Base-by-base conservation (phyloP, 257 asterid species). In the Petunia axillaris region DNA sequence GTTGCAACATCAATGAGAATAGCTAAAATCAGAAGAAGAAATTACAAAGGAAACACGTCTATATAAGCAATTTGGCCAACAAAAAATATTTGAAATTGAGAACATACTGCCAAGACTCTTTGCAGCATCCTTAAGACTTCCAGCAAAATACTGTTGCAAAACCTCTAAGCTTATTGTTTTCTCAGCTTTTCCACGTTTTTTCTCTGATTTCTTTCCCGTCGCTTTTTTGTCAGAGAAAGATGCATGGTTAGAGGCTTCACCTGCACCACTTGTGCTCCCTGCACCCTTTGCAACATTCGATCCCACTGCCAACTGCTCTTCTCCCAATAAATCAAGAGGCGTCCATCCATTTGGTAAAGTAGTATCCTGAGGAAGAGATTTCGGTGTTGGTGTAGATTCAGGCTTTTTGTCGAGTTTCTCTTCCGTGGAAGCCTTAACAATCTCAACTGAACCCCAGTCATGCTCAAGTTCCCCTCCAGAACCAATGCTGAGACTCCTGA, bases 111-210 rank as follows among this genome's bases (percentile, higher is more conserved):
- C 97, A 82, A 94, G 97, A 81, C 94, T 94, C 88, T 90, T 93
- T 0, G 98, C 98, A 64, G 97, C 97, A 87, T 91, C 97, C 89
- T 91, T 91, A 3, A 94, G 95, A 78, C 97, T 93, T 81, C 98
- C 97, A 16, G 96, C 85, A 81, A 94, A 94, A 81, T 91, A 90
- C 77, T 93, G 98, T 79, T 94, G 96, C 81, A 94, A 89, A 82
- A 91, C 97, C 77, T 93, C 96, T 79, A 94, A 89, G 85, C 96
- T 94, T 65, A 94, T 94, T 8, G 95, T 90, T 88, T 93, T 93
- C 92, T 94, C 97, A 0, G 97, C 97, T 86, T 94, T 94, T 81
- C 95, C 94, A 59, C 97, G 91, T 85, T 91, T 94, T 77, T 91
- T 92, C 87, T 91, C 96, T 0, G 90, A 84, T 82, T 91, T 94